A percentile compares a stretch with the other conserved stretches of the same genome.
Conservation (phyloP, 2,329 filamentous ascomycete species). For the Orbilia brochopaga region DNA sequence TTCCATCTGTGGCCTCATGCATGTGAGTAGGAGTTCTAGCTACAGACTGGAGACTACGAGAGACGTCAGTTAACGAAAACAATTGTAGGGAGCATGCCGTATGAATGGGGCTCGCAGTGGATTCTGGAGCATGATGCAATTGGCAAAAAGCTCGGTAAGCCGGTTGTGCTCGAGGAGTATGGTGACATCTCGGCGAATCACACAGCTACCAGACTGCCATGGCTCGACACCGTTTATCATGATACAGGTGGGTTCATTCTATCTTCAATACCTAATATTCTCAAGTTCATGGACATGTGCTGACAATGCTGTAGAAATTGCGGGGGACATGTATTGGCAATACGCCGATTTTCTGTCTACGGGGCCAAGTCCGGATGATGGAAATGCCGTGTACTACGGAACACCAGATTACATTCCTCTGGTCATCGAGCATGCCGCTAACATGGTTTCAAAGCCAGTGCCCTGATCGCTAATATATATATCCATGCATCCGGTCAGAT, state of each 20-base stretch:
- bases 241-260: slow-evolving; percentile 53
- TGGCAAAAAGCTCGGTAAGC: slow-evolving; percentile 58
- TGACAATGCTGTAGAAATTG: slow-evolving; percentile 51
- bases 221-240: slow-evolving; percentile 57
- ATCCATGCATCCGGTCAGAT: no score
- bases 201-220: slow-evolving; percentile 54
- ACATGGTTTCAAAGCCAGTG: slow-evolving; percentile 37
- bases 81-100: slow-evolving; percentile 56
- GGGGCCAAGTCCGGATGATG: slow-evolving; percentile 38
- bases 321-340: slow-evolving; percentile 59
- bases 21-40: slow-evolving; percentile 38
- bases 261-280: not conserved
- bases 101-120: slow-evolving; percentile 60
- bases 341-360: slow-evolving; percentile 47
- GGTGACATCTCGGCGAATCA: slow-evolving; percentile 42
- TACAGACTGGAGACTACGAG: slow-evolving; percentile 9
- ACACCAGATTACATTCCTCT: slow-evolving; percentile 38
- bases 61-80: slow-evolving; percentile 56
- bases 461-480: no score
- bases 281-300: not conserved
- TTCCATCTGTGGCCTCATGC: slow-evolving; percentile 62
- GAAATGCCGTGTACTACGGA: slow-evolving; percentile 45
- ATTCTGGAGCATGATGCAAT: slow-evolving; percentile 59
- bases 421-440: slow-evolving; percentile 45
- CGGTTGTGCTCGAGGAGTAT: slow-evolving; percentile 60